Evolutionary conservation across 2,329 filamentous ascomycete genomes (phyloP), one percentile per base, ranked within the genome.

Genomic region (Phaeosphaeriaceae sp.): DNA sequence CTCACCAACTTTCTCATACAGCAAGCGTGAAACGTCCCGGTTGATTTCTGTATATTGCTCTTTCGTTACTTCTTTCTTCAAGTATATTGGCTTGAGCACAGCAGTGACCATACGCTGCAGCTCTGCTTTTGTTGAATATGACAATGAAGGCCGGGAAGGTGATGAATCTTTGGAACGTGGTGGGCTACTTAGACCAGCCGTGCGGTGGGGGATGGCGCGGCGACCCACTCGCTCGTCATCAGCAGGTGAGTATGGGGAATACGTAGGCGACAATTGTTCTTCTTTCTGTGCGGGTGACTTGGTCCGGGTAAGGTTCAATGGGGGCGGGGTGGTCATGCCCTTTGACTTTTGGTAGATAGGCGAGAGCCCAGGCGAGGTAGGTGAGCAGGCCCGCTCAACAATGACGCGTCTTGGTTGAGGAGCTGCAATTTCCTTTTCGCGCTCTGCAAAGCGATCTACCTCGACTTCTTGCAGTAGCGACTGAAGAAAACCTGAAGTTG

Each of bases 11-110:
- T 78, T 77, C 26, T 86, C 91, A 74, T 99, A 99, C 50, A 99
- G 79, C 76, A 88, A 89, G 49, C 91, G 87, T 34, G 91, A 97
- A 28, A 97, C 87, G 52, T 89, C 87, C 54, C 92, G 87, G 70
- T 97, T 97, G 74, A 97, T 96, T 48, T 86, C 85, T 2, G 90
- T 93, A 72, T 96, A 99, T 73, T 97, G 88, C 51, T 96, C 90
- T 60, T 92, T 90, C 15, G 87, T 91, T 54, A 97, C 82, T 55
- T 87, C 84, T 61, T 88, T 87, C 34, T 87, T 87, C 54, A 87
- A 83, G 79, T 93, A 97, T 58, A 91, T 84, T 26, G 92, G 91
- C 61, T 90, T 89, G 35, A 99, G 79, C 5, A 89, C 90, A 34
- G 82, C 79, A 57, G 90, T 89, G 61, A 97, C 94, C 75, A 97